Conservation (phyloP, 345 rosid species). For the Salix koriyanagi region DNA sequence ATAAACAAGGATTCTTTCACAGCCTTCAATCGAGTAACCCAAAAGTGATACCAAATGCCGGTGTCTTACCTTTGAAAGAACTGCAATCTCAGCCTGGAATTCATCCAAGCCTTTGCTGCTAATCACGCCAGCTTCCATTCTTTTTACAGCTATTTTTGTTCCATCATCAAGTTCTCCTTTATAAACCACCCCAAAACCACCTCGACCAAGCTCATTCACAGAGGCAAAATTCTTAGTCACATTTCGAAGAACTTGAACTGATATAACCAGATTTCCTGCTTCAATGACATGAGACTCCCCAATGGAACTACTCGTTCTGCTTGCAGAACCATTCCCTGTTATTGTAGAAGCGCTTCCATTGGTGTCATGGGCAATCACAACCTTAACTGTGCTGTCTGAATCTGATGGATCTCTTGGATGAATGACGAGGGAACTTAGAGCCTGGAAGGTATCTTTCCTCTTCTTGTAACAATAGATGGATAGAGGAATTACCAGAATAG, state of each 20-base stretch:
- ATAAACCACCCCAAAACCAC: conserved; percentile 78
- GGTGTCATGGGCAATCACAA: conserved; percentile 47
- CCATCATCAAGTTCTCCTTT: conserved; percentile 70
- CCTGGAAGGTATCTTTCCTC: conserved; percentile 26
- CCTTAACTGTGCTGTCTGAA: conserved; percentile 49
- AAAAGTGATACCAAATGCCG: conserved; percentile 68
- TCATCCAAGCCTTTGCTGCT: conserved; percentile 58
- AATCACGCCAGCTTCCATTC: conserved; percentile 68
- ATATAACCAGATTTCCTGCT: conserved; percentile 63
- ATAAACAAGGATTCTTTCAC: conserved; percentile 65
- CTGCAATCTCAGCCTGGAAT: conserved; percentile 70
- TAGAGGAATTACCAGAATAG: conserved; percentile 41
- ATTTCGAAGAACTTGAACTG: conserved; percentile 70
- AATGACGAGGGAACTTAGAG: conserved; percentile 53
- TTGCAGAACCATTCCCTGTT: conserved; percentile 47
- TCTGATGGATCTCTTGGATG: conserved; percentile 67
- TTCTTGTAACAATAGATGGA: conserved; percentile 45
- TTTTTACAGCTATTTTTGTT: conserved; percentile 69
- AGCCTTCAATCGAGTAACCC: conserved; percentile 64
- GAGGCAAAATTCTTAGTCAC: conserved; percentile 63
- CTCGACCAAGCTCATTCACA: conserved; percentile 69
- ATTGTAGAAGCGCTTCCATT: conserved; percentile 41
- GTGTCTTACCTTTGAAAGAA: conserved; percentile 70
- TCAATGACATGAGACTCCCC: conserved; percentile 63
- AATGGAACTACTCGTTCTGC: conserved; percentile 40